Evolutionary conservation across 1,284 basidiomycete genomes (phyloP).

Genomic region (Trichosporon coremiiforme): DNA sequence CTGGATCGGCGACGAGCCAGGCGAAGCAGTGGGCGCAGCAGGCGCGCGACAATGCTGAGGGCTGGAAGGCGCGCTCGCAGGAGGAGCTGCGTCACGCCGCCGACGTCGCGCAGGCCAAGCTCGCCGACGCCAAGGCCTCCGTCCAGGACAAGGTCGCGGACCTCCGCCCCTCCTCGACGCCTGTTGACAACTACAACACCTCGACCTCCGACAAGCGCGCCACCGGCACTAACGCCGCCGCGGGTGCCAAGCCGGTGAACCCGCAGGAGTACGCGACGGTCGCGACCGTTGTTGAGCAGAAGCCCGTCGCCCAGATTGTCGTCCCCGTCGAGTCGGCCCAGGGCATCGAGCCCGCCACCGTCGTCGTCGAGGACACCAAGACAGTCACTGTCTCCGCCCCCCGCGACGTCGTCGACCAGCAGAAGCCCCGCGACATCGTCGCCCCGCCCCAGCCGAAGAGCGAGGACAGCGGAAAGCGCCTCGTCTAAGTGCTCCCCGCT

Average conservation of each 20-base stretch:
- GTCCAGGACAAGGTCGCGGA: slow-evolving; percentile 33
- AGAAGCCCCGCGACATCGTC: slow-evolving; percentile 25
- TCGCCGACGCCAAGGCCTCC: slow-evolving; percentile 21
- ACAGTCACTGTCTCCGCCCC: background rate
- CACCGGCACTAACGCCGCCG: background rate
- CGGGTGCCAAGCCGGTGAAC: background rate
- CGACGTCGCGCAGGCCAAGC: slow-evolving; percentile 26
- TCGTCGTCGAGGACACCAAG: slow-evolving; percentile 8
- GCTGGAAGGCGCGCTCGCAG: slow-evolving; percentile 23
- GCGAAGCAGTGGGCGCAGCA: slow-evolving; percentile 38
- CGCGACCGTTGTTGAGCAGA: slow-evolving; percentile 53
- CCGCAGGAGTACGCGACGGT: slow-evolving; percentile 39
- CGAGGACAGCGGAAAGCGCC: slow-evolving; percentile 33
- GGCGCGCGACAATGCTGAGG: slow-evolving; percentile 19
- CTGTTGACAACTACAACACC: background rate
- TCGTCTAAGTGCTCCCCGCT: slow-evolving; percentile 32
- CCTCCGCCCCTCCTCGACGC: slow-evolving; percentile 4
- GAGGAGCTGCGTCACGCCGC: slow-evolving; percentile 10
- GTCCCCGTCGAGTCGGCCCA: slow-evolving; percentile 33
- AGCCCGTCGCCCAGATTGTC: slow-evolving; percentile 52
- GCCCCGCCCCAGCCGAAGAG: slow-evolving; percentile 20
- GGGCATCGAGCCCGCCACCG: slow-evolving; percentile 6
- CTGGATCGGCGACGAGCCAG: slow-evolving; percentile 61
- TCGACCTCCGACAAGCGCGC: background rate
- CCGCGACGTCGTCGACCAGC: slow-evolving; percentile 21